These are phyloP conservation scores for Epichloe sylvatica DNA, from an alignment of 2,329 filamentous ascomycete species.

Conservation along the genomic window DNA sequence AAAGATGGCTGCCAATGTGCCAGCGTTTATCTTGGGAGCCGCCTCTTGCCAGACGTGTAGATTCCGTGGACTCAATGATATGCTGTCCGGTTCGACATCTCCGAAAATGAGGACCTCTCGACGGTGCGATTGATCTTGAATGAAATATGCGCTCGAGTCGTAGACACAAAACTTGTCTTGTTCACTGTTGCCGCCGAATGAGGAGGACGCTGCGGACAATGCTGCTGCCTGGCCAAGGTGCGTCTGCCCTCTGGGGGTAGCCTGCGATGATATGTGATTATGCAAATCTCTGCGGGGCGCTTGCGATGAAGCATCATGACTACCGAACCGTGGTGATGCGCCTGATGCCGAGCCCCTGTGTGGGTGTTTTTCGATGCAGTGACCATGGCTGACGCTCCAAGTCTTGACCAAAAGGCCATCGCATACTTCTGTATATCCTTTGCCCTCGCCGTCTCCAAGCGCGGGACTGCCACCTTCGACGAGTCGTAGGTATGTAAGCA, in stretches of 20 bases:
- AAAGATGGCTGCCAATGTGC: conserved; percentile 66
- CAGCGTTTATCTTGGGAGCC: conserved; percentile 65
- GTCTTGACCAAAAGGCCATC: conserved; percentile 82
- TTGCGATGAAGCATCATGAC: conserved; percentile 30
- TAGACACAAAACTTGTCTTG: conserved; percentile 51
- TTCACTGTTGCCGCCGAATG: conserved; percentile 16
- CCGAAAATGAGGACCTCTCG: conserved; percentile 86
- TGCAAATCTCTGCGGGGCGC: conserved; percentile 16
- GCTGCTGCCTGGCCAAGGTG: conserved; percentile 19
- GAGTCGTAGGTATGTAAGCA: conserved; percentile 80
- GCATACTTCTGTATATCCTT: conserved; percentile 77
- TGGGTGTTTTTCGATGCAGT: conserved; percentile 62
- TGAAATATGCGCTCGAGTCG: conserved; percentile 88
- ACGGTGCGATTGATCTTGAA: conserved; percentile 56
- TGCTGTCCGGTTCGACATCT: conserved; percentile 81
- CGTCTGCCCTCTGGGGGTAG: conserved; percentile 10
- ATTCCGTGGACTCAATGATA: conserved; percentile 73
- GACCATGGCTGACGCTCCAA: conserved; percentile 78
- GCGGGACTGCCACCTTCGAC: conserved; percentile 79
- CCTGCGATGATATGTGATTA: conserved; percentile 8
- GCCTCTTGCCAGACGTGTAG: conserved; percentile 76
- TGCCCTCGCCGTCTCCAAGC: conserved; percentile 63
- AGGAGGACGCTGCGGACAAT: conserved; percentile 13
- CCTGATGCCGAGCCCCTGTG: conserved; percentile 45
- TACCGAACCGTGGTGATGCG: conserved; percentile 36